A percentile compares a stretch with the other conserved stretches of the same genome.
Evolutionary conservation across 305 asterid genomes (phyloP).

Genomic region (Rubia peregrina): DNA sequence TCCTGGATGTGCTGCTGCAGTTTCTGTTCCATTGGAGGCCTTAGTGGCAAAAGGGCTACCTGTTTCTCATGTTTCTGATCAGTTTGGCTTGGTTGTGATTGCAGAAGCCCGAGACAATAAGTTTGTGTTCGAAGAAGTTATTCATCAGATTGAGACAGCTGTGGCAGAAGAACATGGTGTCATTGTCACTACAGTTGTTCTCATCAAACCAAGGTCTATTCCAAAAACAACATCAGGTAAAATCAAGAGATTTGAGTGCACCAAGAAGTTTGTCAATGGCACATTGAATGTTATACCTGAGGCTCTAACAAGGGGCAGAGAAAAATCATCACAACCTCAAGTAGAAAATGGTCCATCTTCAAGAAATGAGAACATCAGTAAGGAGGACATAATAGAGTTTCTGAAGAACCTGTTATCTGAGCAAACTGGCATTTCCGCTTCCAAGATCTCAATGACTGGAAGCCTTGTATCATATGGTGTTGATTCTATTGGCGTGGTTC

Average conservation of each 20-base stretch:
- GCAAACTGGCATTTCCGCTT: slow-evolving; percentile 47
- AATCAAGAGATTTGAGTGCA: slow-evolving; percentile 62
- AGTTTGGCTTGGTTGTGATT: slow-evolving; percentile 53
- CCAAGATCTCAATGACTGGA: slow-evolving; percentile 52
- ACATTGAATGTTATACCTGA: slow-evolving; percentile 36
- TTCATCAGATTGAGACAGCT: slow-evolving; percentile 34
- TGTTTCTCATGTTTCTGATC: slow-evolving; percentile 45
- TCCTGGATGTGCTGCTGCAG: slow-evolving; percentile 75
- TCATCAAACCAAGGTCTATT: slow-evolving; percentile 53
- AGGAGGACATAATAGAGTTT: slow-evolving; percentile 44
- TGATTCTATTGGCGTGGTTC: slow-evolving; percentile 80
- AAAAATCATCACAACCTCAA: slow-evolving; percentile 10
- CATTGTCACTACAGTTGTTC: slow-evolving; percentile 30
- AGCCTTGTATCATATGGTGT: slow-evolving; percentile 62
- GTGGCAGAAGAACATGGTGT: slow-evolving; percentile 70
- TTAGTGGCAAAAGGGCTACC: slow-evolving; percentile 46
- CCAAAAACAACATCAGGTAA: slow-evolving; percentile 76
- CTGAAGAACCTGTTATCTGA: slow-evolving; percentile 52
- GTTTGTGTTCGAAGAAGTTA: slow-evolving; percentile 24
- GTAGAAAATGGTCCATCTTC: slow-evolving; percentile 8
- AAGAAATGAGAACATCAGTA: slow-evolving; percentile 24
- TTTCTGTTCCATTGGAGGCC: slow-evolving; percentile 55
- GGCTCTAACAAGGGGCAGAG: slow-evolving; percentile 26
- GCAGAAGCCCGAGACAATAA: slow-evolving; percentile 60
- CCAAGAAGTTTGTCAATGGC: slow-evolving; percentile 46